A percentile compares a stretch with the other conserved stretches of the same genome.
phyloP scores from a whole-genome alignment of 441 rosid species.

The Euphorbia schlechtendalii region DNA sequence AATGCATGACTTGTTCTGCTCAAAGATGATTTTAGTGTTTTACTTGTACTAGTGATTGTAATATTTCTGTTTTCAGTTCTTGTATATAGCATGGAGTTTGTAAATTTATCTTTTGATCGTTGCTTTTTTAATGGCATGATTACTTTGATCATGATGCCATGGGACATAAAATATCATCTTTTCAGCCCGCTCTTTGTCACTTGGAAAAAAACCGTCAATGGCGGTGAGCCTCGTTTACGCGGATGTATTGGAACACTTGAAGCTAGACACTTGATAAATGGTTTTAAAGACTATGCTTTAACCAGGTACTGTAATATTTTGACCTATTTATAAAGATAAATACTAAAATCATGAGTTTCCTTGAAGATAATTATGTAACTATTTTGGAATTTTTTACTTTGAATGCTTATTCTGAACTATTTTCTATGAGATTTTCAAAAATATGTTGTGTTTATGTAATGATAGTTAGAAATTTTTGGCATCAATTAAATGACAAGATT shows the following conservation, averaged over 20 bases:
- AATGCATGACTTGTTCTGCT: neutral
- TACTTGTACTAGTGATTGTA: neutral
- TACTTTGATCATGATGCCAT: neutral
- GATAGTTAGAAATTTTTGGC: too few relatives aligned
- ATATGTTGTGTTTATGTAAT: too few relatives aligned
- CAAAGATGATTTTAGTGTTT: neutral
- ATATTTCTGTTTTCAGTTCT: neutral
- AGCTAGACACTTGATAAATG: conserved; percentile 71
- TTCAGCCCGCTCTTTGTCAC: conserved; percentile 94
- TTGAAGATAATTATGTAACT: too few relatives aligned
- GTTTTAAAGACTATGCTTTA: conserved; percentile 91
- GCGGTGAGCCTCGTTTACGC: conserved; percentile 88
- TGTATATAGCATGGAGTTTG: neutral
- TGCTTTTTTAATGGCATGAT: neutral
- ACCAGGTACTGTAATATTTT: conserved; percentile 50
- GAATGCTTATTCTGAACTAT: too few relatives aligned
- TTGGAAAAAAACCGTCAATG: conserved; percentile 87
- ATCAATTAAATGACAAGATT: too few relatives aligned
- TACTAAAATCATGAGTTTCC: neutral
- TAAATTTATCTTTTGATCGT: neutral
- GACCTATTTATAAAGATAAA: neutral
- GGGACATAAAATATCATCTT: conserved; percentile 10
- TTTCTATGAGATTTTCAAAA: too few relatives aligned
- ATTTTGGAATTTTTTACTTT: too few relatives aligned
- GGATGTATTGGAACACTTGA: conserved; percentile 98